These are phyloP conservation scores for Sporormia fimetaria DNA, from an alignment of 495 filamentous ascomycete species.

Conservation along the genomic window DNA sequence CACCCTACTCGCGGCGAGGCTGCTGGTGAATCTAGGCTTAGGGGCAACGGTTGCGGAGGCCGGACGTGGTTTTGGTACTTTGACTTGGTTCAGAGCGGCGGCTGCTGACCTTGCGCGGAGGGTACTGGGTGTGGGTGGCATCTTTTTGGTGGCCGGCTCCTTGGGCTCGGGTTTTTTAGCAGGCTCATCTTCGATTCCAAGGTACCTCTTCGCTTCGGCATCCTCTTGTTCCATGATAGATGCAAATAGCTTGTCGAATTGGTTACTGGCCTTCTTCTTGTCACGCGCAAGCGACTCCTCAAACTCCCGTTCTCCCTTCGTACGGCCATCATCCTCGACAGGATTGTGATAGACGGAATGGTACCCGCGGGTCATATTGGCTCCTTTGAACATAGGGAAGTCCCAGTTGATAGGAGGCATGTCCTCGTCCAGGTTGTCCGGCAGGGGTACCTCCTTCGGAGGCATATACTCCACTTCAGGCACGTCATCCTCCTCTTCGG, in stretches of 20 bases:
- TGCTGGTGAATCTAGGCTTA: slow-evolving; percentile 31
- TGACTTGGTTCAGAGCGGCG: slow-evolving; percentile 42
- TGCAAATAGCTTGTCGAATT: slow-evolving; percentile 39
- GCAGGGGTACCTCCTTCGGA: slow-evolving; percentile 51
- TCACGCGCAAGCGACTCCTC: slow-evolving; percentile 42
- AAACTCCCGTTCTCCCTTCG: slow-evolving; percentile 11
- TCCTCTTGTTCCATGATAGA: slow-evolving; percentile 21
- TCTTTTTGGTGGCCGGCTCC: slow-evolving; percentile 3
- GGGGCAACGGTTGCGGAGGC: slow-evolving; percentile 36
- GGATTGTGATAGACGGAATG: slow-evolving; percentile 54
- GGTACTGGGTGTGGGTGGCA: slow-evolving; percentile 31
- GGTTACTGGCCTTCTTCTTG: slow-evolving; percentile 44
- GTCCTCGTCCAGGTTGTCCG: slow-evolving; percentile 68
- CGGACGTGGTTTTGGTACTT: slow-evolving; percentile 24
- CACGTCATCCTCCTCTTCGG: slow-evolving; percentile 50
- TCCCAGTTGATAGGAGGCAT: slow-evolving; percentile 44
- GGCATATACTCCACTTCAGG: slow-evolving; percentile 69
- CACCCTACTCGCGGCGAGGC: slow-evolving; percentile 37
- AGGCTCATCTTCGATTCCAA: slow-evolving; percentile 9
- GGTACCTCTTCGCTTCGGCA: slow-evolving; percentile 6
- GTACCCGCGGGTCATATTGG: slow-evolving; percentile 60
- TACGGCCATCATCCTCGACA: slow-evolving; percentile 55
- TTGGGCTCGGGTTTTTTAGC: slow-evolving; percentile 9
- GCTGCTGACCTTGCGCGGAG: slow-evolving; percentile 44
- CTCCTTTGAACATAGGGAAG: slow-evolving; percentile 39